Evolutionary conservation across 2,329 filamentous ascomycete species (phyloP).

Genomic region (Microcyclospora pomicola): DNA sequence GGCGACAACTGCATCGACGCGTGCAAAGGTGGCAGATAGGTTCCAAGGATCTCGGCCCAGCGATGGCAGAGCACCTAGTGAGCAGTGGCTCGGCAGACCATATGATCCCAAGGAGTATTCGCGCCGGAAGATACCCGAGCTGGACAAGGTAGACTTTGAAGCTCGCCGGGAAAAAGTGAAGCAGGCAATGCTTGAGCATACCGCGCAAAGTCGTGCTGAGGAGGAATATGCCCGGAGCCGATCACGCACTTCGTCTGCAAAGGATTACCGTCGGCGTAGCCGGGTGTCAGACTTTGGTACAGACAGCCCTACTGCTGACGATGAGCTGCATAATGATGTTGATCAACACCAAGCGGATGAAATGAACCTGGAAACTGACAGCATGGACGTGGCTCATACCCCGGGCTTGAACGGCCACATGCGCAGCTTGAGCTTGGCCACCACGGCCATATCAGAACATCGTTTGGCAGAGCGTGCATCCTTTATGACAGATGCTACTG

Average conservation of each 20-base stretch:
- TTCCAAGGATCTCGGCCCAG: conserved; percentile 31
- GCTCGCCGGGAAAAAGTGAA: conserved; percentile 70
- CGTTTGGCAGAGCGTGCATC: conserved; percentile 17
- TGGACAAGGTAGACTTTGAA: conserved; percentile 73
- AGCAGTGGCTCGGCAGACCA: conserved; percentile 55
- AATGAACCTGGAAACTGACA: conserved; percentile 5
- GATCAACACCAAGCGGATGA: conserved; percentile 6
- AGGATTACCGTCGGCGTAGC: no score
- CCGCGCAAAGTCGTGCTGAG: conserved; percentile 38
- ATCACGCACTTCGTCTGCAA: no score
- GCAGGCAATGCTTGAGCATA: conserved; percentile 72
- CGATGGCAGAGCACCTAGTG: conserved; percentile 28
- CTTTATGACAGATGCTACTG: conserved; percentile 25
- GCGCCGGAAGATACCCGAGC: conserved; percentile 38
- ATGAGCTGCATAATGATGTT: conserved; percentile 1
- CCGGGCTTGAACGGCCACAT: conserved; percentile 2
- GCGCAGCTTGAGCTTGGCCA: conserved; percentile 16
- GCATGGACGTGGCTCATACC: conserved; percentile 1
- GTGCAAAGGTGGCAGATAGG: conserved; percentile 49
- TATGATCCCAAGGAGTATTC: conserved; percentile 50
- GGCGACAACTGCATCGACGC: conserved; percentile 57
- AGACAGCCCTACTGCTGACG: conserved; percentile 3
- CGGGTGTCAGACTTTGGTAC: no score
- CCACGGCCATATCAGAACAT: conserved; percentile 7
- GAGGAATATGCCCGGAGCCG: conserved; percentile 10